phyloP scores from a whole-genome alignment of 2,329 filamentous ascomycete species.

The Simplicillium sp. region DNA sequence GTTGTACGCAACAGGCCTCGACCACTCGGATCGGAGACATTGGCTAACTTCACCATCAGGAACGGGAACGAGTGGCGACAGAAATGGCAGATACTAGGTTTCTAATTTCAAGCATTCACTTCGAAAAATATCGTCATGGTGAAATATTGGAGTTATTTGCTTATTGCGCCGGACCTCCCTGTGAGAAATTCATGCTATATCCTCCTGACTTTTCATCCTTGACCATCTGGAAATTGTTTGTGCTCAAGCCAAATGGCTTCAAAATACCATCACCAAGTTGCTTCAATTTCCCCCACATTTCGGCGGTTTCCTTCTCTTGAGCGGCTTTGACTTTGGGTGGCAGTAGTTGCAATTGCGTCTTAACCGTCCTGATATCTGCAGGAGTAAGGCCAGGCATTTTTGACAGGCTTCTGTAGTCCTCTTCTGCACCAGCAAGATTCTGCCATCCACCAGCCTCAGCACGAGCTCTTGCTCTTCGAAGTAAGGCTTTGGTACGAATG shows the following conservation, averaged over 20 bases:
- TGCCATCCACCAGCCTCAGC: constrained; percentile 69
- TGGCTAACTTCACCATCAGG: no score
- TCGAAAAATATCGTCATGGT: no score
- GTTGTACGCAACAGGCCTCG: no score
- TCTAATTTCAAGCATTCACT: no score
- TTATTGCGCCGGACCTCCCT: constrained; percentile 10
- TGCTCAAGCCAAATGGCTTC: constrained; percentile 88
- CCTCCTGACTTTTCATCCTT: constrained; percentile 85
- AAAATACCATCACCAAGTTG: constrained; percentile 84
- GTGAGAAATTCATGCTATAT: constrained; percentile 84
- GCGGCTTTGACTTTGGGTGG: constrained; percentile 64
- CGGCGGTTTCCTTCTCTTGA: constrained; percentile 78
- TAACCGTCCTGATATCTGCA: constrained; percentile 59
- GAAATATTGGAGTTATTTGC: neutral
- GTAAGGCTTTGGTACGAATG: constrained; percentile 73
- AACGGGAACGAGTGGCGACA: no score
- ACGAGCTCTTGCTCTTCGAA: constrained; percentile 67
- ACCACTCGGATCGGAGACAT: no score
- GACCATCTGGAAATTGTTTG: constrained; percentile 88
- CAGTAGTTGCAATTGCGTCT: constrained; percentile 54
- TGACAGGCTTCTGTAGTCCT: constrained; percentile 67
- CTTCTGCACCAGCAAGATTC: constrained; percentile 63
- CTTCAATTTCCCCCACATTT: constrained; percentile 98
- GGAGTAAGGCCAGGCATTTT: constrained; percentile 45
- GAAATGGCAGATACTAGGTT: no score